Conservation (phyloP, 352 stramenopile genomes). For the Phytophthora hibernalis region DNA sequence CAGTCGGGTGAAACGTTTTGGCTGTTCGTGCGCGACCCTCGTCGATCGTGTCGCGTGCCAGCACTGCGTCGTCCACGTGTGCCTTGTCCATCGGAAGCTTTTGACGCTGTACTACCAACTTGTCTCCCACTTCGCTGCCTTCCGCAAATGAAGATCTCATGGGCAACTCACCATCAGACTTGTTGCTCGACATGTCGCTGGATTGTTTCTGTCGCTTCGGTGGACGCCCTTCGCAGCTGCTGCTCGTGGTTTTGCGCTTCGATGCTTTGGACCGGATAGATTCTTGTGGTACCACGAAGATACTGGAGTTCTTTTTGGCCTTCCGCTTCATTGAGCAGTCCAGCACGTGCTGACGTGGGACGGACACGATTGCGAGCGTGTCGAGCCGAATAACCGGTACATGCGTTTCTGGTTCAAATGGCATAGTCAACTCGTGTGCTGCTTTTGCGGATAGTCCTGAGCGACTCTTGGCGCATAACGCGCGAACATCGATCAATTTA, state of each 20-base stretch:
- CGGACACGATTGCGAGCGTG: neutral
- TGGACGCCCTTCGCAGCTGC: neutral
- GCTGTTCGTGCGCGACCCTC: neutral
- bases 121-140: neutral
- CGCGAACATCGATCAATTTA: neutral
- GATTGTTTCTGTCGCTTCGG: neutral
- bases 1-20: slow-evolving; percentile 1
- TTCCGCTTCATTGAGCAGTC: neutral
- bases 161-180: neutral
- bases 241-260: neutral
- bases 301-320: neutral
- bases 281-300: neutral
- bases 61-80: neutral
- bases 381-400: neutral
- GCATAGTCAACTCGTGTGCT: neutral
- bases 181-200: neutral
- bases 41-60: neutral
- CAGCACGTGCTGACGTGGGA: neutral
- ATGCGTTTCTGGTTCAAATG: neutral
- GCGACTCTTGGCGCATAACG: neutral
- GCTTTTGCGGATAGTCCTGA: neutral
- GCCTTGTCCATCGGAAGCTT: neutral
- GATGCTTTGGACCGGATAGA: neutral
- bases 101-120: neutral
- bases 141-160: neutral